Conservation (phyloP, 1,284 basidiomycete species). For the Athelia psychrophila region DNA sequence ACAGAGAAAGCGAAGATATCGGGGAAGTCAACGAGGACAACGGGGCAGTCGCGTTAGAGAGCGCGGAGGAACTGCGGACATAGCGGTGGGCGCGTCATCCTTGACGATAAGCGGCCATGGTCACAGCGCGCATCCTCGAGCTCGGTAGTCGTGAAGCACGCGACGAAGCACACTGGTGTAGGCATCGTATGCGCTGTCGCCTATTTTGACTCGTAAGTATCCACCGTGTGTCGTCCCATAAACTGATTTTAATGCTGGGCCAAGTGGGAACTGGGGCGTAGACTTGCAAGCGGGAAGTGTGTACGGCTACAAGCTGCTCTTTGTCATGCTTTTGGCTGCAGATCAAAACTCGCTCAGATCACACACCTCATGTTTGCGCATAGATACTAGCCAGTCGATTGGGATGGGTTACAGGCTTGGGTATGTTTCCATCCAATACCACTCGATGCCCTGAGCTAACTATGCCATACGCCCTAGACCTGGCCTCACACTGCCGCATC, state of each 20-base stretch:
- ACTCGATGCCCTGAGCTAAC: too few species aligned
- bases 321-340: slow-evolving; percentile 76
- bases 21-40: too few species aligned
- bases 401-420: slow-evolving; percentile 69
- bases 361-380: background rate
- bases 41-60: too few species aligned
- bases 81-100: too few species aligned
- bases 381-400: slow-evolving; percentile 61
- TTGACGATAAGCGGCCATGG: too few species aligned
- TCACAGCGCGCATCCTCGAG: too few species aligned
- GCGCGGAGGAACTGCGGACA: too few species aligned
- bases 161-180: slow-evolving; percentile 54
- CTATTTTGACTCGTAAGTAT: slow-evolving; percentile 59
- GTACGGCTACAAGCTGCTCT: slow-evolving; percentile 84
- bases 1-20: too few species aligned
- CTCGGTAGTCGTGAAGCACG: slow-evolving; percentile 36
- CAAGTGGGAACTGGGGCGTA: slow-evolving; percentile 75
- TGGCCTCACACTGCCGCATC: slow-evolving; percentile 72
- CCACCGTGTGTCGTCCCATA: background rate
- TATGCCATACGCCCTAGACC: too few species aligned
- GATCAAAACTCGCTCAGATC: background rate
- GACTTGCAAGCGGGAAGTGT: slow-evolving; percentile 73
- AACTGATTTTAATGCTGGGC: slow-evolving; percentile 37
- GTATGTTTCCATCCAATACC: too few species aligned
- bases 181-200: too few species aligned